Base-by-base conservation (phyloP, 805 yeast species). In the Wickerhamiella vanderwaltii region DNA sequence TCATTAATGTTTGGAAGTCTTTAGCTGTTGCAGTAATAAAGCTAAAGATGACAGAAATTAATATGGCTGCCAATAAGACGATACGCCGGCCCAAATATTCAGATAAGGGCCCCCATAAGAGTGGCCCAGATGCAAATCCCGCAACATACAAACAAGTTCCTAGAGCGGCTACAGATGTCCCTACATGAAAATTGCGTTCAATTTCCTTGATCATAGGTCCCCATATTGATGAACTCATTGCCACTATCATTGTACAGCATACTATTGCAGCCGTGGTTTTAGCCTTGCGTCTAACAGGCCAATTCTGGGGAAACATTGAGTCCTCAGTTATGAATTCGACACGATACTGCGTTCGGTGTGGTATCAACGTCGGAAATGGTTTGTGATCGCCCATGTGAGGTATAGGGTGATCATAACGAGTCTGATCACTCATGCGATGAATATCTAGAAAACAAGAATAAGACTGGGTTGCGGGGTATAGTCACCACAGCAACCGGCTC, bases 1-100 rank as follows among this genome's bases (percentile, higher is more conserved):
- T 65, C 66, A 83, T 55, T 43, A 83, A 65, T 0, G 88, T 73
- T 60, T 81, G 91, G 32, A 82, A 48, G 54, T 84, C 75, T 52
- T 79, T 67, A 16, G 82, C 79, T 19, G 78, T 66, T 1, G 86
- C 93, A 29, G 72, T 73, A 2, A 78, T 91, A 53, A 77, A 78
- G 31, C 68, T 67, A 59, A 81, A 79, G 33, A 69, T 48, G 5
- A 68, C 61, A 54, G 67, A 74, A 0, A 75, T 68, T 16, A 77
- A 60, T 6, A 68, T 57, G 3, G 79, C 67, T 3, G 71, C 50
- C 1, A 77, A 48, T 41, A 77, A 49, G 6, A 77, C 72, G n/a
- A 68, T 60, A 55, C 71, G 69, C 59, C 91, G 44, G 40, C 65
- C 65, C 42, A 56, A 66, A 45, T 69, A 51, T 53, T 73, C 78